phyloP scores from a whole-genome alignment of 2,329 filamentous ascomycete genomes.

The Ampelomyces quisqualis region DNA sequence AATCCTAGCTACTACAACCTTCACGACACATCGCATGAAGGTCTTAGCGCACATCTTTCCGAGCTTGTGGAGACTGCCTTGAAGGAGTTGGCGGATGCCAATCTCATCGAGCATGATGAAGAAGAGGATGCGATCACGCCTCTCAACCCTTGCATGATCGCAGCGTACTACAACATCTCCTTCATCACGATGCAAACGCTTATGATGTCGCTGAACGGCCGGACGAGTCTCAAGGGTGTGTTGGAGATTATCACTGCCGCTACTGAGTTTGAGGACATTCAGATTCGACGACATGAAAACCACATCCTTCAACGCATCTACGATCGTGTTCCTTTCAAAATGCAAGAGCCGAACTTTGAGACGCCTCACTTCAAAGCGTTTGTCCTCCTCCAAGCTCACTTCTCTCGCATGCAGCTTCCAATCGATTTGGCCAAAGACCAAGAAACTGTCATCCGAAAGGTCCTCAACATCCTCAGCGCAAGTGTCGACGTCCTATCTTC shows the following conservation, averaged over 20 bases:
- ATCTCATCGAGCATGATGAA: conserved; percentile 94
- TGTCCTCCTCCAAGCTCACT: conserved; percentile 94
- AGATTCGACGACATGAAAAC: conserved; percentile 91
- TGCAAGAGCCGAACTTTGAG: conserved; percentile 80
- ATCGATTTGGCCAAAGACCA: conserved; percentile 96
- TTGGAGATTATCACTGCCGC: conserved; percentile 96
- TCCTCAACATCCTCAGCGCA: conserved; percentile 84
- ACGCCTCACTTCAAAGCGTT: conserved; percentile 99
- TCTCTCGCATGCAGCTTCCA: conserved; percentile 93
- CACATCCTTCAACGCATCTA: conserved; percentile 86
- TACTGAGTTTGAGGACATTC: conserved; percentile 92
- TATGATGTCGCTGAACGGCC: conserved; percentile 80
- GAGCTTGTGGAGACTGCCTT: conserved; percentile 91
- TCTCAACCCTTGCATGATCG: conserved; percentile 96
- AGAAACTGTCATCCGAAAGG: conserved; percentile 79
- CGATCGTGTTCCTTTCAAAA: conserved; percentile 91
- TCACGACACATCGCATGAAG: conserved; percentile 84
- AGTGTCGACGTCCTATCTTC: conserved; percentile 94
- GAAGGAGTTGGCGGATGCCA: conserved; percentile 85
- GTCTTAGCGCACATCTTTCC: conserved; percentile 89
- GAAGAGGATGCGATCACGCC: conserved; percentile 82
- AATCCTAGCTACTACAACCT: conserved; percentile 97
- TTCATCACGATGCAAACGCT: conserved; percentile 99
- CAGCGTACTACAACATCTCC: conserved; percentile 98
- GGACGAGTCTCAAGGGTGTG: conserved; percentile 94